phyloP scores from a whole-genome alignment of 495 filamentous ascomycete genomes.

The Daldinia caldariorum region DNA sequence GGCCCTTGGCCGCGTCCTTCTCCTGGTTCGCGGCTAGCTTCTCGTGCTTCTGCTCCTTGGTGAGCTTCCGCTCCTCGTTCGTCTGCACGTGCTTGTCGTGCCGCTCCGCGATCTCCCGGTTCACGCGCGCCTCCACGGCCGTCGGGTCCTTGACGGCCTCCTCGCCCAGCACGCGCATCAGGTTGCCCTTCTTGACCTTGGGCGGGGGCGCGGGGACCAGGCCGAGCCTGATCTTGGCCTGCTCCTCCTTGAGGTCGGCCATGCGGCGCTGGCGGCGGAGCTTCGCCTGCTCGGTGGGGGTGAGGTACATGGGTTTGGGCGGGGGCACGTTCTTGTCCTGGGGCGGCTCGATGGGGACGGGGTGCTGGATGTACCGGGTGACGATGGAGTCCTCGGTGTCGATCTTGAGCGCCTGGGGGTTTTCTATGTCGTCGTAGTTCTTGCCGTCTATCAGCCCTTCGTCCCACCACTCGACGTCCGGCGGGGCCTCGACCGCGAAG shows the following conservation, averaged over 20 bases:
- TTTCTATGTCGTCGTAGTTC: slow-evolving; percentile 75
- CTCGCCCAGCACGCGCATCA: slow-evolving; percentile 97
- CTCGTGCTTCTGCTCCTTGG: slow-evolving; percentile 86
- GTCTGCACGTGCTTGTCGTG: slow-evolving; percentile 74
- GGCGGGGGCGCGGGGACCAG: slow-evolving; percentile 88
- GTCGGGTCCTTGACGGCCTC: slow-evolving; percentile 98
- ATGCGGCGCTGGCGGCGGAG: slow-evolving; percentile 89
- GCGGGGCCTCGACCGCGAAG: slow-evolving; percentile 84
- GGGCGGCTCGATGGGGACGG: slow-evolving; percentile 88
- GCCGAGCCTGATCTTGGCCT: slow-evolving; percentile 93
- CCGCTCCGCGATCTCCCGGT: slow-evolving; percentile 87
- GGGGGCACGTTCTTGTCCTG: slow-evolving; percentile 82
- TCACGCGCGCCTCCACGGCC: slow-evolving; percentile 93
- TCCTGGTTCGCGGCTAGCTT: slow-evolving; percentile 86
- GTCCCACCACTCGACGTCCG: slow-evolving; percentile 98
- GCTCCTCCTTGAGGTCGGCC: slow-evolving; percentile 91
- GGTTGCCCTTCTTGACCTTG: slow-evolving; percentile 93
- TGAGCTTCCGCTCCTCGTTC: slow-evolving; percentile 91
- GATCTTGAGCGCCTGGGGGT: slow-evolving; percentile 74
- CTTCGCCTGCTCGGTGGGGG: slow-evolving; percentile 89
- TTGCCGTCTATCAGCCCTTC: slow-evolving; percentile 80
- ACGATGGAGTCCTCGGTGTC: slow-evolving; percentile 82
- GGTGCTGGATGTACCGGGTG: slow-evolving; percentile 90
- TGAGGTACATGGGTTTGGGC: slow-evolving; percentile 92
- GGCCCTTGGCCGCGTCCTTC: slow-evolving; percentile 85